phyloP scores from a whole-genome alignment of 1,284 basidiomycete species.

The Psilocybe mexicana region DNA sequence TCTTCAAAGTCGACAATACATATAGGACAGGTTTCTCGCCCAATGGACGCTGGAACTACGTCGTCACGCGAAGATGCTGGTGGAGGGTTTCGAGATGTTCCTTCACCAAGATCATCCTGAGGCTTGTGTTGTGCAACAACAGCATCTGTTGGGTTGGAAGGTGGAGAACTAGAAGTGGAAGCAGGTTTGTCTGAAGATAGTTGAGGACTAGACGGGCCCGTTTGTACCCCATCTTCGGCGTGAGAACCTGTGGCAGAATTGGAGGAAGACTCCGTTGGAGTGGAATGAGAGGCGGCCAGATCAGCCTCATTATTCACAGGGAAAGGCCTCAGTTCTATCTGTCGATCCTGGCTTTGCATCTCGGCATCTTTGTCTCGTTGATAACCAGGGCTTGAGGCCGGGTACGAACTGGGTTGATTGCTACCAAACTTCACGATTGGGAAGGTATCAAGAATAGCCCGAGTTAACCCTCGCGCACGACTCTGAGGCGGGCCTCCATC shows the following conservation, averaged over 20 bases:
- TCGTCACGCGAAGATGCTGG: constrained; percentile 28
- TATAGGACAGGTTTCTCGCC: constrained; percentile 87
- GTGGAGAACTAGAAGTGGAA: neutral
- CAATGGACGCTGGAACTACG: constrained; percentile 64
- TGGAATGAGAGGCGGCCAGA: neutral
- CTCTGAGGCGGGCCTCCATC: constrained; percentile 56
- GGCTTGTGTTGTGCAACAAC: neutral
- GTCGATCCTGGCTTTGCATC: constrained; percentile 11
- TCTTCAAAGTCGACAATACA: constrained; percentile 93
- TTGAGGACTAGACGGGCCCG: neutral
- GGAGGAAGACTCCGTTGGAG: neutral
- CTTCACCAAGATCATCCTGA: constrained; percentile 8
- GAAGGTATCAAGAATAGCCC: constrained; percentile 93
- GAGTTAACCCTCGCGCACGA: constrained; percentile 77
- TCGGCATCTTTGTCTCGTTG: constrained; percentile 29
- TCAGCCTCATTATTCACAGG: neutral
- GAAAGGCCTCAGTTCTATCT: constrained; percentile 8
- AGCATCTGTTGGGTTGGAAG: constrained; percentile 1
- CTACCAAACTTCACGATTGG: constrained; percentile 84
- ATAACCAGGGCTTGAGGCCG: neutral
- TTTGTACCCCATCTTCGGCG: neutral
- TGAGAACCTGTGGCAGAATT: neutral
- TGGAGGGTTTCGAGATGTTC: constrained; percentile 10
- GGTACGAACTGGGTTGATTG: constrained; percentile 11
- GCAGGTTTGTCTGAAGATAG: neutral